Conservation (phyloP, 352 stramenopile species). For the Phytophthora multivora region DNA sequence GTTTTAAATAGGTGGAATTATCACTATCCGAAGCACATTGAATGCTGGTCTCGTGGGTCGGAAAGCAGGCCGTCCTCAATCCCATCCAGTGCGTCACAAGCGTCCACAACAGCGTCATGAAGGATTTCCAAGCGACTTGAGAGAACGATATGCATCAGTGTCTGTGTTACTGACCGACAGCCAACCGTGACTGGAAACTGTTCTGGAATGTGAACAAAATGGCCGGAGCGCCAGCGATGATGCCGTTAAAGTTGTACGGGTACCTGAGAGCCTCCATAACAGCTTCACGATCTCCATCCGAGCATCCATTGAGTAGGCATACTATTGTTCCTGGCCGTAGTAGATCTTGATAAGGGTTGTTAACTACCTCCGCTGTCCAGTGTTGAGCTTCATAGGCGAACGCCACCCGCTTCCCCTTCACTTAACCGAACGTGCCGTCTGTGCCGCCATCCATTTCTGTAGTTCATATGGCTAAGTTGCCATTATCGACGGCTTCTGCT, state of each 20-base stretch:
- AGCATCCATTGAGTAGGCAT: slow-evolving; percentile 52
- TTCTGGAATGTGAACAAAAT: slow-evolving; percentile 53
- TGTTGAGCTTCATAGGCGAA: slow-evolving; percentile 50
- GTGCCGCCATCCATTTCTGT: slow-evolving; percentile 41
- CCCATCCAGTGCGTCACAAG: slow-evolving; percentile 39
- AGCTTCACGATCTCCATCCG: slow-evolving; percentile 42
- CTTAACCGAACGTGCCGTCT: slow-evolving; percentile 38
- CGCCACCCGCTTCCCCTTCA: slow-evolving; percentile 28
- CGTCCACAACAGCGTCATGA: slow-evolving; percentile 40
- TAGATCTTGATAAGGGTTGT: slow-evolving; percentile 45
- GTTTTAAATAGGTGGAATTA: slow-evolving; percentile 48
- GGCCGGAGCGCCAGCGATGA: slow-evolving; percentile 42
- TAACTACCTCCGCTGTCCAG: slow-evolving; percentile 37
- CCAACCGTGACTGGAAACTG: slow-evolving; percentile 47
- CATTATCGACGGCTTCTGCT: slow-evolving; percentile 25
- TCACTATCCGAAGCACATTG: slow-evolving; percentile 31
- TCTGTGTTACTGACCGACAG: slow-evolving; percentile 40
- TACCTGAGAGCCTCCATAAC: slow-evolving; percentile 48
- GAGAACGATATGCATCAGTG: slow-evolving; percentile 27
- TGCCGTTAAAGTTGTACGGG: slow-evolving; percentile 47
- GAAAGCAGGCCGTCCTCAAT: slow-evolving; percentile 41
- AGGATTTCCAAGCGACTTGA: slow-evolving; percentile 32
- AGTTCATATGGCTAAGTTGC: slow-evolving; percentile 32
- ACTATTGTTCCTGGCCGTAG: slow-evolving; percentile 42
- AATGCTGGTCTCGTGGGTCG: slow-evolving; percentile 33